These are phyloP conservation scores for Ganoderma sinense DNA, from an alignment of 1,284 basidiomycete genomes.

Conservation along the genomic window DNA sequence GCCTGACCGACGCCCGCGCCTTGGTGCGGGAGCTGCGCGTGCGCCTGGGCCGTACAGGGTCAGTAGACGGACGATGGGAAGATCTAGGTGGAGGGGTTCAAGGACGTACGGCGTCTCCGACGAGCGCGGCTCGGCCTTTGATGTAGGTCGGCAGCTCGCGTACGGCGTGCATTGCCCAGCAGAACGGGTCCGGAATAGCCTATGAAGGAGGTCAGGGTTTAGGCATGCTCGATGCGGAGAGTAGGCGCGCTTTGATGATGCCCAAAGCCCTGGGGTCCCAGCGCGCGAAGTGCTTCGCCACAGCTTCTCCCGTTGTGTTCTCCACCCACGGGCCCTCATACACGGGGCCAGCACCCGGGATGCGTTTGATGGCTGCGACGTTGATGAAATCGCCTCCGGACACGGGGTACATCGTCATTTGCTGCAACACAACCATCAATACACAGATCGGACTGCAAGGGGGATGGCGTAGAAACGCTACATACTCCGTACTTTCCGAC, in stretches of 20 bases:
- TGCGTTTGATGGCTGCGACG: slow-evolving; percentile 31
- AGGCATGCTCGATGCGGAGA: slow-evolving; percentile 5
- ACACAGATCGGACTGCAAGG: too few species aligned
- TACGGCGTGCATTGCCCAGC: slow-evolving; percentile 37
- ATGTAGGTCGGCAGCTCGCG: slow-evolving; percentile 35
- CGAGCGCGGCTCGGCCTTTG: slow-evolving; percentile 32
- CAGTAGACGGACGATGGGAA: slow-evolving; percentile 32
- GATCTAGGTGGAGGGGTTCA: too few species aligned
- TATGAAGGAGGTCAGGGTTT: slow-evolving; percentile 23
- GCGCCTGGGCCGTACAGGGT: slow-evolving; percentile 10
- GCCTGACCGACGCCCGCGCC: slow-evolving; percentile 49
- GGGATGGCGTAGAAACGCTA: too few species aligned
- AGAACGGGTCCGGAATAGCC: neutral
- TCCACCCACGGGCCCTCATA: slow-evolving; percentile 36
- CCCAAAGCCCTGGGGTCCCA: neutral
- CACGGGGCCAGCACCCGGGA: slow-evolving; percentile 22
- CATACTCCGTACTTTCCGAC: slow-evolving; percentile 10
- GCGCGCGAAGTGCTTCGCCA: slow-evolving; percentile 23
- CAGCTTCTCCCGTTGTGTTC: slow-evolving; percentile 35
- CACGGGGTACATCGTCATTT: slow-evolving; percentile 17
- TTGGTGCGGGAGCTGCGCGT: slow-evolving; percentile 42
- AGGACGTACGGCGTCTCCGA: slow-evolving; percentile 40
- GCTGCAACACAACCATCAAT: neutral
- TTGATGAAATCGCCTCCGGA: slow-evolving; percentile 25
- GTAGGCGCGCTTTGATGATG: neutral